phyloP scores from a whole-genome alignment of 2,329 filamentous ascomycete genomes.

The Stenocarpella maydis region DNA sequence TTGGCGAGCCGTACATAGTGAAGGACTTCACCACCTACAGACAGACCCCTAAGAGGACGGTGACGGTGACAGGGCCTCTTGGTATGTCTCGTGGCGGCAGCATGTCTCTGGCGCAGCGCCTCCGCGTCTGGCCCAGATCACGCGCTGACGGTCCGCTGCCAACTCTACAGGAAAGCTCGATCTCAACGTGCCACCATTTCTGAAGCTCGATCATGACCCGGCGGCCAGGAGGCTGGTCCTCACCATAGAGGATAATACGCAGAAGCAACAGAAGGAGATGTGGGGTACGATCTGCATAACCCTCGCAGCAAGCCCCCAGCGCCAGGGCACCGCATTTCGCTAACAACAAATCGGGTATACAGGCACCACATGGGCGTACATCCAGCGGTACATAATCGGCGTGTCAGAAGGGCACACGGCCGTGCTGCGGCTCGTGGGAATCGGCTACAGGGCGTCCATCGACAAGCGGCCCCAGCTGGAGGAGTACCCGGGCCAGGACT shows the following conservation, averaged over 20 bases:
- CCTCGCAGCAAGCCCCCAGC: background rate
- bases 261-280: slow-evolving; percentile 87
- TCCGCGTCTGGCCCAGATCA: slow-evolving; percentile 34
- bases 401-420: slow-evolving; percentile 97
- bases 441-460: slow-evolving; percentile 91
- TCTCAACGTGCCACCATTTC: slow-evolving; percentile 80
- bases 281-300: slow-evolving; percentile 71
- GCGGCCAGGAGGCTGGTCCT: slow-evolving; percentile 71
- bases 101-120: background rate
- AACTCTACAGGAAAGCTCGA: slow-evolving; percentile 70
- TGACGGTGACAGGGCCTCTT: slow-evolving; percentile 82
- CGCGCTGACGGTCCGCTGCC: slow-evolving; percentile 24
- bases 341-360: slow-evolving; percentile 38
- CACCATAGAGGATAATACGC: slow-evolving; percentile 71
- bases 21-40: slow-evolving; percentile 67
- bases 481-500: slow-evolving; percentile 82
- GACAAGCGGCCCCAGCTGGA: slow-evolving; percentile 79
- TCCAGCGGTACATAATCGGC: slow-evolving; percentile 90
- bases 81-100: slow-evolving; percentile 58
- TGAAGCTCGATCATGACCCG: slow-evolving; percentile 74
- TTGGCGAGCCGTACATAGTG: slow-evolving; percentile 68
- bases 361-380: slow-evolving; percentile 90
- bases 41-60: slow-evolving; percentile 68
- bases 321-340: slow-evolving; percentile 11
- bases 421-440: slow-evolving; percentile 90